Base-by-base conservation (phyloP, 2,329 filamentous ascomycete genomes). In the Penicillium occitanis region DNA sequence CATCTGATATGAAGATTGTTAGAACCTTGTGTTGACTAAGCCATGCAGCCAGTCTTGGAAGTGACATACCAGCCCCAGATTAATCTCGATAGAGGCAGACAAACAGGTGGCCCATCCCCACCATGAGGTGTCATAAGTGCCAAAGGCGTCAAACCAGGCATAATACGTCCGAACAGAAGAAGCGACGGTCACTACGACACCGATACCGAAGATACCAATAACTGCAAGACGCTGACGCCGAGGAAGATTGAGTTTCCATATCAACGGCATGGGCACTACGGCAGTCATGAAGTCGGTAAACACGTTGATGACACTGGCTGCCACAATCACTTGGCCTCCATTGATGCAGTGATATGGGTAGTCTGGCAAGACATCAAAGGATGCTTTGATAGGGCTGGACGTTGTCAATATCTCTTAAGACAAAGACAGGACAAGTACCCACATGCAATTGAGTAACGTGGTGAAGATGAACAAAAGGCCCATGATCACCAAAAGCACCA, bases 361-460 rank as follows among this genome's bases (percentile, higher is more conserved):
- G 22, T 37, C 10, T 37, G 65, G 62, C 0, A 13, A 1, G 28
- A 61, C 8, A 55, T 67, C 61, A 40, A 64, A 67, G 22, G 40
- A 64, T 42, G 76, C 77, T 37, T 71, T 70, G 50, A 78, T 67
- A 2, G 76, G 76, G 17, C 74, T 78, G 44, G 35, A 35, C 48
- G 8, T 33, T 64, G 7, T 40, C 33, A 48, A 7, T 51, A 30
- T 46, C 4, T 30, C 14, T 44, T n/a, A 22, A 3, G 5, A 30
- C 33, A n/a, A 46, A 25, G 8, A 17, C 25, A 2, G 28, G 5
- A 8, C n/a, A 25, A 5, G 14, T 8, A 77, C 77, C 70, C 68
- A 80, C 79, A 68, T 69, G 74, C 79, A 81, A 62, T 79, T 78
- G 62, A 81, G 78, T 48, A 80, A 70, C 25, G 76, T 75, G 30